Evolutionary conservation across 352 stramenopile genomes (phyloP).

Genomic region (Elongisporangium prolatum): DNA sequence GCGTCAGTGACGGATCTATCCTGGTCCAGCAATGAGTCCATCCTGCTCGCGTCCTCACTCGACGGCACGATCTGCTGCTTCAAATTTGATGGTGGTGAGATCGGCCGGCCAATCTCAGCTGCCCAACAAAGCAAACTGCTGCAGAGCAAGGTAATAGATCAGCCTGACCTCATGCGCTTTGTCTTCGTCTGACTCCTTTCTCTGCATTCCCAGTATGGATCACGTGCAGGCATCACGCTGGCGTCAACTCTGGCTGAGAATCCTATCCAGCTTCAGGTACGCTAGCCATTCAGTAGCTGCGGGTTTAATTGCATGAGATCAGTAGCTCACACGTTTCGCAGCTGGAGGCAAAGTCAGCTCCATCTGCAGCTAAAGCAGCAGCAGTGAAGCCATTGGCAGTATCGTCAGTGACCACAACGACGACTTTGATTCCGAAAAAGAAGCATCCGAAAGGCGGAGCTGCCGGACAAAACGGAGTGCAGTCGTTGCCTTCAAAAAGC

Average conservation of each 20-base stretch:
- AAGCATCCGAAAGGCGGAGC: slow-evolving; percentile 23
- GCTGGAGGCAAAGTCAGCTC: slow-evolving; percentile 60
- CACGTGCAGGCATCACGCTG: slow-evolving; percentile 71
- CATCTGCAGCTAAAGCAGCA: slow-evolving; percentile 9
- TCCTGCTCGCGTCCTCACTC: slow-evolving; percentile 70
- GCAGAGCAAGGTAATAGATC: slow-evolving; percentile 50
- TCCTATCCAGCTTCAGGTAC: slow-evolving; percentile 71
- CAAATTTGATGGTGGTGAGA: slow-evolving; percentile 58
- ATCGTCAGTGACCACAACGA: slow-evolving; percentile 15
- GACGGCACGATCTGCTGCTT: slow-evolving; percentile 85
- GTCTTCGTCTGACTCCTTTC: not conserved
- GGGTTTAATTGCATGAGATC: not conserved
- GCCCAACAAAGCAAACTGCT: slow-evolving; percentile 75
- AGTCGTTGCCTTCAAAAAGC: slow-evolving; percentile 34
- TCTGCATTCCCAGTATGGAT: slow-evolving; percentile 56
- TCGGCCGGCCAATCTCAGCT: slow-evolving; percentile 66
- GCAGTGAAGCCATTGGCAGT: slow-evolving; percentile 5
- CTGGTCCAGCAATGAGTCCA: slow-evolving; percentile 52
- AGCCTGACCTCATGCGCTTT: not conserved
- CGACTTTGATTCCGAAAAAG: slow-evolving; percentile 66
- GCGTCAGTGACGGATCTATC: slow-evolving; percentile 77
- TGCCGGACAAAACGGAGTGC: slow-evolving; percentile 2
- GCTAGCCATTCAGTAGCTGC: slow-evolving; percentile 1
- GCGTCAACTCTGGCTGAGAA: slow-evolving; percentile 78
- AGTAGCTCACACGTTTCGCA: slow-evolving; percentile 10